Percentiles rank a stretch among this genome's conserved stretches.
phyloP scores from a whole-genome alignment of 2,329 filamentous ascomycete species.

The Coleophoma crateriformis region DNA sequence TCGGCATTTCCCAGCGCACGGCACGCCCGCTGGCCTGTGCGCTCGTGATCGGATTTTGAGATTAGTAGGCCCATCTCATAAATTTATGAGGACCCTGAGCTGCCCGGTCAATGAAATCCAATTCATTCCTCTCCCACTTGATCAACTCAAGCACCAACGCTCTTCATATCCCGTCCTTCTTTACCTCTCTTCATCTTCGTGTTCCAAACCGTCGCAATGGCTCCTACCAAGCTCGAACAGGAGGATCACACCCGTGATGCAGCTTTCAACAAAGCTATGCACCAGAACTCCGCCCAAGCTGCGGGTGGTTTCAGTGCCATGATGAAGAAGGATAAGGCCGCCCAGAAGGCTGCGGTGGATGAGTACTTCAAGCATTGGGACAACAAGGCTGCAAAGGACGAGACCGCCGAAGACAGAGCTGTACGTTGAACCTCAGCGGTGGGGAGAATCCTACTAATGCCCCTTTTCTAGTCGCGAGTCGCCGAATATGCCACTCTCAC shows the following conservation, averaged over 20 bases:
- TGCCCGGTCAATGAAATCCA: background rate
- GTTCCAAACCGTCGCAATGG: conserved; percentile 15
- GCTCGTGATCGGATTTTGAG: conserved; percentile 1
- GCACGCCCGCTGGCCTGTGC: background rate
- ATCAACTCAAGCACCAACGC: conserved; percentile 1
- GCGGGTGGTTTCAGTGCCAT: conserved; percentile 75
- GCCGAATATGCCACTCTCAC: conserved; percentile 92
- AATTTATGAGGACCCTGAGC: background rate
- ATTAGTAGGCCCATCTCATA: background rate
- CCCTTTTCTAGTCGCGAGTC: conserved; percentile 56
- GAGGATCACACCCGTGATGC: conserved; percentile 85
- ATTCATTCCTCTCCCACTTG: background rate
- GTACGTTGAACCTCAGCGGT: conserved; percentile 40
- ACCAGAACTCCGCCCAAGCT: conserved; percentile 63
- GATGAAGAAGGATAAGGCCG: conserved; percentile 73
- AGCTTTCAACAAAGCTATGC: conserved; percentile 83
- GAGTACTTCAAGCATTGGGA: conserved; percentile 99
- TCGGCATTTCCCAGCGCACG: no score
- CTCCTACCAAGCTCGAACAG: conserved; percentile 55
- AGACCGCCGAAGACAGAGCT: conserved; percentile 79
- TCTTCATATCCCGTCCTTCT: background rate
- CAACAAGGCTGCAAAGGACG: conserved; percentile 70
- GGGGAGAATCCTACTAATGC: background rate
- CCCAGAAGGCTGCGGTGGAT: conserved; percentile 77
- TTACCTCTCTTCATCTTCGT: conserved; percentile 1